A percentile compares a stretch with the other conserved stretches of the same genome.
Evolutionary conservation across 2,329 filamentous ascomycete genomes (phyloP).

Genomic region (Aspergillus sp.): DNA sequence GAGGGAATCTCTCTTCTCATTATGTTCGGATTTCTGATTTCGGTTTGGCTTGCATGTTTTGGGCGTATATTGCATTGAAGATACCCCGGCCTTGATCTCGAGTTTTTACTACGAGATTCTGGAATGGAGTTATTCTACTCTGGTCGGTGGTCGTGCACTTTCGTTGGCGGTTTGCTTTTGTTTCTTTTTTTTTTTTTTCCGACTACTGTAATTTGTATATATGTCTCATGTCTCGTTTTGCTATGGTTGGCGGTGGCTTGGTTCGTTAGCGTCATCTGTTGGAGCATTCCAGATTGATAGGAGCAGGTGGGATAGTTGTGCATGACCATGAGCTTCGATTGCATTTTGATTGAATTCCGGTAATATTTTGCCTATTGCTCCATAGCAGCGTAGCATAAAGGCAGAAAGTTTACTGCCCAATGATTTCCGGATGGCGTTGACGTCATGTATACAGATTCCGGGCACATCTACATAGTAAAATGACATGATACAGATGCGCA

Average conservation of each 20-base stretch:
- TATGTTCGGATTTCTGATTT: conserved; percentile 8
- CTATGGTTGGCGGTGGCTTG: background rate
- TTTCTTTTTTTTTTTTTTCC: background rate
- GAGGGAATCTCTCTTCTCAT: conserved; percentile 3
- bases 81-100: conserved; percentile 27
- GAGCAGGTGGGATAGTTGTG: background rate
- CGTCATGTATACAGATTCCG: no score
- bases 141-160: conserved; percentile 15
- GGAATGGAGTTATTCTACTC: conserved; percentile 17
- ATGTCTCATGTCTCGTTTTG: background rate
- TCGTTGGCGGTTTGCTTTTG: background rate
- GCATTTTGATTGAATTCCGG: conserved; percentile 11
- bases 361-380: no score
- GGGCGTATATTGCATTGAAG: conserved; percentile 30
- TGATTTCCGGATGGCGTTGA: no score
- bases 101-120: conserved; percentile 14
- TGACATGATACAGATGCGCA: no score
- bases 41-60: conserved; percentile 18
- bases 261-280: background rate
- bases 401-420: no score
- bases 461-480: no score
- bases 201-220: conserved; percentile 1
- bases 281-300: background rate
- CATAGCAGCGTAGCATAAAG: no score
- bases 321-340: conserved; percentile 2